Evolutionary conservation across 768 basidiomycete genomes (phyloP), one percentile per base, ranked within the genome.

Genomic region (Piloderma croceum): DNA sequence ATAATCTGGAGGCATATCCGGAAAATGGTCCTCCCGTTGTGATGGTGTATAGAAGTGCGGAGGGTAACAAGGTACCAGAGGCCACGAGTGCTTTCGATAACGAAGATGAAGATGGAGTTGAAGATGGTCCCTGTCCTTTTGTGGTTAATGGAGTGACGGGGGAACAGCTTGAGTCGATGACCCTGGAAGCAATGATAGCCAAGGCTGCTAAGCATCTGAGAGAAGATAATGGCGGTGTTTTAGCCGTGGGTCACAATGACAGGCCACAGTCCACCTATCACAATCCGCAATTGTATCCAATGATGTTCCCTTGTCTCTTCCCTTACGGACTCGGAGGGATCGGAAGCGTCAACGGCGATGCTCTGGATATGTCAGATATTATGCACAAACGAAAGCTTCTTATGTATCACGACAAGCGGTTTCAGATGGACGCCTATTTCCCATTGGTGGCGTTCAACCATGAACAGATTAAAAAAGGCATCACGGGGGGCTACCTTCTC

Each of bases 201-300:
- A 36, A 42, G 7, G 64, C 64, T 0, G 21, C 62, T 1, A 23
- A 48, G 18, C 56, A 66, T 39, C 45, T 65, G 15, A n/a, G n/a
- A n/a, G n/a, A n/a, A n/a, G 46, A 57, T 15, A 24, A 34, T 12
- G 48, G 43, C 2, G 58, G 59, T 0, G 40, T 58, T 1, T 46
- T 70, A 2, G 59, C 44, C 0, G 48, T 65, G 3, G 63, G 62
- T 1, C 62, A 62, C 38, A 39, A 44, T 5, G 22, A 31, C 4
- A 27, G 45, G 2, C 49, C 58, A n/a, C 48, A 63, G 27, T 57
- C 56, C 7, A 57, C 63, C 13, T 68, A 55, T 24, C 39, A 61
- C 13, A 67, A 70, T 45, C 56, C 58, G 4, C 39, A 49, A 4
- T 38, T 64, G 1, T n/a, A n/a, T n/a, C n/a, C n/a, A n/a, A n/a